Conservation (phyloP, 2,329 filamentous ascomycete species). For the Podosphaera leucotricha region DNA sequence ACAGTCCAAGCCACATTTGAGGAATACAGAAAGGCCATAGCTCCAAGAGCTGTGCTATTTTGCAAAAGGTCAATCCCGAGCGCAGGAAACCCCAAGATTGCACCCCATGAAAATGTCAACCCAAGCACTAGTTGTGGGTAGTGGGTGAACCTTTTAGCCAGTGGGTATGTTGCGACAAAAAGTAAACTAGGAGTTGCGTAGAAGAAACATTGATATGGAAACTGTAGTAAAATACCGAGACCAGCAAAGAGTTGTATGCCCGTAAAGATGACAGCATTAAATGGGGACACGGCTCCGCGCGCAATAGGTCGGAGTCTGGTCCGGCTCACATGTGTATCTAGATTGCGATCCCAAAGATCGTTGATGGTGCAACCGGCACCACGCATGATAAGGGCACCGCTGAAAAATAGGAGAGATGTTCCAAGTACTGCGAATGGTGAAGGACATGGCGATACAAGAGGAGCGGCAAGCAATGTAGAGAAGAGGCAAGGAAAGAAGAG, state of each 20-base stretch:
- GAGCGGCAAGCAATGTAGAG: slow-evolving; percentile 58
- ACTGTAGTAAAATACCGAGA: slow-evolving; percentile 50
- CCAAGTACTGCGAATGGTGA: slow-evolving; percentile 35
- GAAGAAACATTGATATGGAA: slow-evolving; percentile 48
- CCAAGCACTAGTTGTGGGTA: slow-evolving; percentile 72
- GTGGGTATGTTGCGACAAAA: slow-evolving; percentile 52
- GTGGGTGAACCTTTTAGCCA: slow-evolving; percentile 68
- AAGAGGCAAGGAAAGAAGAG: slow-evolving; percentile 72
- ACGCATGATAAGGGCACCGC: slow-evolving; percentile 63
- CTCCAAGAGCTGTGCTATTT: slow-evolving; percentile 34
- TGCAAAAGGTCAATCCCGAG: slow-evolving; percentile 53
- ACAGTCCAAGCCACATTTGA: slow-evolving; percentile 74
- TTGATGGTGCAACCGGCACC: slow-evolving; percentile 77
- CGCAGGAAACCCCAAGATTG: slow-evolving; percentile 69
- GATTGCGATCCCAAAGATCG: slow-evolving; percentile 71
- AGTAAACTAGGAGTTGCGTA: slow-evolving; percentile 56
- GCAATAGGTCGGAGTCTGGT: slow-evolving; percentile 63
- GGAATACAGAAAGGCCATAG: slow-evolving; percentile 46
- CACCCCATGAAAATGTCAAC: slow-evolving; percentile 71
- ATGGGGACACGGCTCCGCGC: slow-evolving; percentile 49
- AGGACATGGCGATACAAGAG: slow-evolving; percentile 37
- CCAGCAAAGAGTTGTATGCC: slow-evolving; percentile 51
- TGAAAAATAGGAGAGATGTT: slow-evolving; percentile 46
- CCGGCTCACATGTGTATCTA: slow-evolving; percentile 57
- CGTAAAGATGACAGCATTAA: slow-evolving; percentile 49